Conservation (phyloP, 1,139 yeast genomes). For the Saccharomyces hybrid region DNA sequence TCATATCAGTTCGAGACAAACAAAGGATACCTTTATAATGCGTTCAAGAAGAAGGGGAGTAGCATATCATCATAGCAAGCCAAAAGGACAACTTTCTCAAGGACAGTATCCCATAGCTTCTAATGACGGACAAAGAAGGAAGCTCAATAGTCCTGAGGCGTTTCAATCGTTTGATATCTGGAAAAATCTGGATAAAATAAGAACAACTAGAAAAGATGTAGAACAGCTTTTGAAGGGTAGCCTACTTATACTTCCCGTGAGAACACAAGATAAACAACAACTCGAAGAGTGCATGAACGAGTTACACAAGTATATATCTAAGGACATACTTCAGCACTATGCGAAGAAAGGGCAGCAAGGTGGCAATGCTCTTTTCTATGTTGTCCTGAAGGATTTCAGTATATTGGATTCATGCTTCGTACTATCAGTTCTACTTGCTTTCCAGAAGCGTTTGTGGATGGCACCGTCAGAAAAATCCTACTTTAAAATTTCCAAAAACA, state of each 20-base stretch:
- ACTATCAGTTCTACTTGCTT: constrained; percentile 16
- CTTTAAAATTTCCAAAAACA: constrained; percentile 12
- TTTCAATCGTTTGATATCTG: constrained; percentile 22
- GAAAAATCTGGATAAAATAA: constrained; percentile 20
- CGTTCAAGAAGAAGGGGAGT: not conserved
- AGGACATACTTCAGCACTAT: constrained; percentile 11
- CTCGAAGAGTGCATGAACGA: constrained; percentile 11
- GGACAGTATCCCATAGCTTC: not conserved
- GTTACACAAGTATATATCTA: constrained; percentile 15
- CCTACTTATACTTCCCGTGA: constrained; percentile 14
- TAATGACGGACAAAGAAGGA: not conserved
- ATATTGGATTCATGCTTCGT: constrained; percentile 22
- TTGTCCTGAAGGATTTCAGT: constrained; percentile 16
- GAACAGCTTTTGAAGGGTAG: constrained; percentile 17
- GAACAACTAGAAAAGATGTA: constrained; percentile 10
- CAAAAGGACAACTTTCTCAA: not conserved
- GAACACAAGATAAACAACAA: constrained; percentile 1
- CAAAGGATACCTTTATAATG: not conserved
- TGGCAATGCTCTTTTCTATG: constrained; percentile 4
- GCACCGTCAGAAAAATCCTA: constrained; percentile 7
- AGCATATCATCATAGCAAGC: not conserved
- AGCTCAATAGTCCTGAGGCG: constrained; percentile 1
- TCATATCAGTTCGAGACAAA: not conserved
- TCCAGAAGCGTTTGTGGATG: constrained; percentile 14
- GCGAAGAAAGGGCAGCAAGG: not conserved